phyloP scores from a whole-genome alignment of 805 yeast genomes.

The Saccharomycopsis babjevae region DNA sequence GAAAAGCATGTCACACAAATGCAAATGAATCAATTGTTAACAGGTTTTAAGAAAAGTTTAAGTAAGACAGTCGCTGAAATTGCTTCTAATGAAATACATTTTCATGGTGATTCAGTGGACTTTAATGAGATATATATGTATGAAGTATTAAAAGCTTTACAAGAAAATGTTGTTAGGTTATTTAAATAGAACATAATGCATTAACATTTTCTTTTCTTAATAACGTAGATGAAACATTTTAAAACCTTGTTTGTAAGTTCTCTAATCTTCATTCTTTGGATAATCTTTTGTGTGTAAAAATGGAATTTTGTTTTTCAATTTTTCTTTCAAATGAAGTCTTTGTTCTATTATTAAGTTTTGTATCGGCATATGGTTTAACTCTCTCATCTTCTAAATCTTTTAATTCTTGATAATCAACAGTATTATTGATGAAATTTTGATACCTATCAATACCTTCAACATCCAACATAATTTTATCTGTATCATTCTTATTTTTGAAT shows the following conservation, averaged over 20 bases:
- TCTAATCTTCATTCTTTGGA: not conserved
- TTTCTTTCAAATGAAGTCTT: conserved; percentile 1
- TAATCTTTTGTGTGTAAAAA: conserved; percentile 1
- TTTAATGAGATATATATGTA: not conserved
- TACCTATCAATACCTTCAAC: conserved; percentile 19
- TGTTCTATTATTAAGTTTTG: not conserved
- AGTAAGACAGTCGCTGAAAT: not conserved
- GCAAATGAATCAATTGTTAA: conserved; percentile 3
- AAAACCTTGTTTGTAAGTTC: no score
- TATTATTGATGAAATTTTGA: conserved; percentile 5
- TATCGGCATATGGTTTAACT: not conserved
- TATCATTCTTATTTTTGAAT: conserved; percentile 9
- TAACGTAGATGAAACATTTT: no score
- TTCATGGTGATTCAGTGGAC: not conserved
- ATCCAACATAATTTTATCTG: conserved; percentile 27
- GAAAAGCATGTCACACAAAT: not conserved
- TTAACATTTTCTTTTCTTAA: no score
- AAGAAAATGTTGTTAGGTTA: not conserved
- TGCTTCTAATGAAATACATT: not conserved
- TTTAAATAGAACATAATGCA: not conserved
- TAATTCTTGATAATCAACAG: conserved; percentile 7
- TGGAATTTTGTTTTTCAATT: conserved; percentile 6
- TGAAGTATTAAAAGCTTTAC: not conserved
- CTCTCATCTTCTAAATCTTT: conserved; percentile 1
- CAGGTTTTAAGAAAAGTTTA: not conserved